Percentiles rank a stretch among this genome's conserved stretches.
Conservation (phyloP, 2,329 filamentous ascomycete genomes). For the Coccinonectria pachysandricola region DNA sequence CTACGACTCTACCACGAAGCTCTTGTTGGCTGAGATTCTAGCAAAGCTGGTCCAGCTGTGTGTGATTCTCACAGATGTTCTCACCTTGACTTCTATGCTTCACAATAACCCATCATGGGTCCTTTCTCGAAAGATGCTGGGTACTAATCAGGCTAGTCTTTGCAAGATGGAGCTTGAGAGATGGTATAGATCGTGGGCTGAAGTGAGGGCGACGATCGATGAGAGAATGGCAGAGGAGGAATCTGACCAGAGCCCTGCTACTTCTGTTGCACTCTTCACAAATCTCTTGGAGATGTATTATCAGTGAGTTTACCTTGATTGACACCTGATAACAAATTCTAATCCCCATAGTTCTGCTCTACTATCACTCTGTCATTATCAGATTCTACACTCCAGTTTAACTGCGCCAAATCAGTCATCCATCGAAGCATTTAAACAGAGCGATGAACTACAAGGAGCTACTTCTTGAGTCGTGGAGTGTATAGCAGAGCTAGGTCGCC, state of each 20-base stretch:
- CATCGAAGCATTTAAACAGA: slow-evolving; percentile 7
- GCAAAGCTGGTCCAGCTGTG: slow-evolving; percentile 15
- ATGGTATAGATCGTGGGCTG: slow-evolving; percentile 13
- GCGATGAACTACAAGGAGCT: slow-evolving; percentile 14
- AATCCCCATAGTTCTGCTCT: slow-evolving; percentile 9
- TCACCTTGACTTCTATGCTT: slow-evolving; percentile 10
- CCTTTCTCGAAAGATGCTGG: slow-evolving; percentile 8
- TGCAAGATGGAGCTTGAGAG: slow-evolving; percentile 11
- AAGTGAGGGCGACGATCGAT: slow-evolving; percentile 9
- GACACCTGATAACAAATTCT: fast-evolving
- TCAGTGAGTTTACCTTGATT: slow-evolving; percentile 5
- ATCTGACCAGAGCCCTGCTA: slow-evolving; percentile 1
- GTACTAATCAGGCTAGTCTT: slow-evolving; percentile 10
- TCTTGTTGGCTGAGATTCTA: slow-evolving; percentile 9
- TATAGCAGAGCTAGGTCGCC: slow-evolving; percentile 9
- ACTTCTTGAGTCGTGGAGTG: slow-evolving; percentile 14
- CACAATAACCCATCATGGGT: slow-evolving; percentile 15
- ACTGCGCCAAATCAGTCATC: slow-evolving; percentile 4
- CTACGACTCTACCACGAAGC: slow-evolving; percentile 13
- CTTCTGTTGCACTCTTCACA: slow-evolving; percentile 12
- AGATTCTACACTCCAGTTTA: slow-evolving; percentile 11
- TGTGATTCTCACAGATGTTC: slow-evolving; percentile 14
- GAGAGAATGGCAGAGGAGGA: slow-evolving; percentile 4
- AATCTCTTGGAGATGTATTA: slow-evolving; percentile 19
- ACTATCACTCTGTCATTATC: slow-evolving; percentile 13